A percentile compares a stretch with the other conserved stretches of the same genome.
Evolutionary conservation across 1,284 basidiomycete genomes (phyloP).

Genomic region (Phylloboletellus chloephorus): DNA sequence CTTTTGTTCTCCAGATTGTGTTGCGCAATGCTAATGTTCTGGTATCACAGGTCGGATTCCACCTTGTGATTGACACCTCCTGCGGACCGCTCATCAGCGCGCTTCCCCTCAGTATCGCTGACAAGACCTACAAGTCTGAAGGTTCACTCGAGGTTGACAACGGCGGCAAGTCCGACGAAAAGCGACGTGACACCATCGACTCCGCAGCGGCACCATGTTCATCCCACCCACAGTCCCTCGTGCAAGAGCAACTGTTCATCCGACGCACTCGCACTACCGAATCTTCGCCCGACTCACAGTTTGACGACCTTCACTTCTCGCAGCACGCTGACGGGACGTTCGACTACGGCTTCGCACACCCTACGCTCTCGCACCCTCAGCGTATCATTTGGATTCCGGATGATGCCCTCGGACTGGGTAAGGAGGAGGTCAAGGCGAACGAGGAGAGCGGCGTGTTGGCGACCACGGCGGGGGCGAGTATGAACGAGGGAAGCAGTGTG

Average conservation of each 20-base stretch:
- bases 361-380: conserved; percentile 70
- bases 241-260: conserved; percentile 3
- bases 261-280: conserved; percentile 2
- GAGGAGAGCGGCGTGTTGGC: conserved; percentile 53
- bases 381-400: conserved; percentile 83
- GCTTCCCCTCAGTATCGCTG: conserved; percentile 74
- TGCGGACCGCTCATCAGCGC: conserved; percentile 60
- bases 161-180: conserved; percentile 14
- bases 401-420: conserved; percentile 47
- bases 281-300: conserved; percentile 5
- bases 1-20: not conserved
- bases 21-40: conserved; percentile 4
- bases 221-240: conserved; percentile 4
- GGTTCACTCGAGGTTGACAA: conserved; percentile 26
- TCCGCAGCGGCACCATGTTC: conserved; percentile 6
- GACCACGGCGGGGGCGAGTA: conserved; percentile 50
- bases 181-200: conserved; percentile 14
- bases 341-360: conserved; percentile 73
- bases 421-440: conserved; percentile 60
- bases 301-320: conserved; percentile 26
- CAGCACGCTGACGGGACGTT: conserved; percentile 15
- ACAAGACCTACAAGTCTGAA: conserved; percentile 49
- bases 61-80: conserved; percentile 63
- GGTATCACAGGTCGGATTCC: conserved; percentile 53
- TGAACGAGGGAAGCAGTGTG: conserved; percentile 69